Base-by-base conservation (phyloP, 306 rosid genomes). In the Pyrus pyrifolia region DNA sequence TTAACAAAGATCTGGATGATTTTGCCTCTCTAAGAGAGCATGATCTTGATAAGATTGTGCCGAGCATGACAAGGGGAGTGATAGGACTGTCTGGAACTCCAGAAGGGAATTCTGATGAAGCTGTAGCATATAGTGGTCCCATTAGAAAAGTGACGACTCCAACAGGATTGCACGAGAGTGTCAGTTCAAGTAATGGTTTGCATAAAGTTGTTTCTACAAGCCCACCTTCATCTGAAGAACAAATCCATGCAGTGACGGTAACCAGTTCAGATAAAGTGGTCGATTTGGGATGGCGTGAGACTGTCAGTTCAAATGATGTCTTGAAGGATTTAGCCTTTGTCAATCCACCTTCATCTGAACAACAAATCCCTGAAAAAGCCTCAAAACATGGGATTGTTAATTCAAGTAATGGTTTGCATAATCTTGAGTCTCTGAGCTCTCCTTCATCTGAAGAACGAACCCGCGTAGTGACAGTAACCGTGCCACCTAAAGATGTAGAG, bases 181-280 rank as follows among this genome's bases (percentile, higher is more conserved):
- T 63, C 22, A 63, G 68, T 63, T 63, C 68, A 15, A 63, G 22
- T 30, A 10, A 29, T 29, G 68, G 42, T 63, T 29, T 29, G 44
- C 21, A 29, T 30, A 63, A 63, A 1, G 22, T 30, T 63, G 73
- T 64, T 62, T 64, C 66, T 8, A 55, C 38, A 31, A 73, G 69
- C 81, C 61, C 75, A 51, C 81, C 69, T 70, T 51, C 53, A 40
- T 73, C 76, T 62, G 82, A 67, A 31, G 79, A 84, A 66, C 76
- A 71, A 81, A 81, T 74, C 65, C 44, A 72, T 51, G 66, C 29
- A 61, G 66, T 13, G 35, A 11, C 21, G 13, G 66, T 51, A 42
- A 33, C 52, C 69, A 65, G 70, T 22, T 83, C 77, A 11, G 60
- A 70, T 71, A 74, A 69, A 65, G 87, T 84, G 71, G 65, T 78